phyloP scores from a whole-genome alignment of 2,329 filamentous ascomycete species.

The Cercospora sojina region DNA sequence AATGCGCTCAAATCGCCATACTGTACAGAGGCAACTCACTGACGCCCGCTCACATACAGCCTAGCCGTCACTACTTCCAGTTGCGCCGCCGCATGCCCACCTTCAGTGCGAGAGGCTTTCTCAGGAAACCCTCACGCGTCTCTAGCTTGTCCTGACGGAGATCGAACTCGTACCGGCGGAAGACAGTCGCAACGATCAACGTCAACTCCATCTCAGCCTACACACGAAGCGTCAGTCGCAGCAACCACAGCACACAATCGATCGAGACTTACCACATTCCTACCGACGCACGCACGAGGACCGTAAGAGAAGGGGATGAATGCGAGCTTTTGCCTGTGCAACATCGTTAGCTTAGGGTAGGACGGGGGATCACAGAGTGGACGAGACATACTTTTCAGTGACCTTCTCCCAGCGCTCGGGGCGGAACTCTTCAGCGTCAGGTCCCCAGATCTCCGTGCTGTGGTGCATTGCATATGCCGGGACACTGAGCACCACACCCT shows the following conservation, averaged over 20 bases:
- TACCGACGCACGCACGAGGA: slow-evolving; percentile 45
- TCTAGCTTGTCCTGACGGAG: slow-evolving; percentile 38
- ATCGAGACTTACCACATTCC: slow-evolving; percentile 38
- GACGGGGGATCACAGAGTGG: neutral
- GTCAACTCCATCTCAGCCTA: slow-evolving; percentile 45
- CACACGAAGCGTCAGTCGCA: neutral
- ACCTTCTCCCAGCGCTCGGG: slow-evolving; percentile 45
- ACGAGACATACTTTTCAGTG: slow-evolving; percentile 32
- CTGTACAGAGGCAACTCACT: slow-evolving; percentile 6
- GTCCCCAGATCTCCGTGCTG: slow-evolving; percentile 44
- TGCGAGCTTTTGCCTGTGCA: slow-evolving; percentile 37
- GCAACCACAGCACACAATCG: slow-evolving; percentile 34
- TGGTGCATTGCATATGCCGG: slow-evolving; percentile 46
- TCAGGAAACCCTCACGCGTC: slow-evolving; percentile 39
- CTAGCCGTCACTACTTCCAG: slow-evolving; percentile 3
- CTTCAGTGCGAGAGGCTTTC: slow-evolving; percentile 37
- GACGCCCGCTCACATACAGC: neutral
- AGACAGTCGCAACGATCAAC: slow-evolving; percentile 41
- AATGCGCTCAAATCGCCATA: neutral
- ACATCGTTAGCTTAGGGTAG: neutral
- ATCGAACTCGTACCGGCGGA: slow-evolving; percentile 40
- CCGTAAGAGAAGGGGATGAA: slow-evolving; percentile 47
- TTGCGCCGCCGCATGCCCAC: slow-evolving; percentile 31
- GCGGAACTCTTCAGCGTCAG: slow-evolving; percentile 42
- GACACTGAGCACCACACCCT: slow-evolving; percentile 42